These are phyloP conservation scores for Ophiobolus disseminans DNA, from an alignment of 2,329 filamentous ascomycete species.

Conservation along the genomic window DNA sequence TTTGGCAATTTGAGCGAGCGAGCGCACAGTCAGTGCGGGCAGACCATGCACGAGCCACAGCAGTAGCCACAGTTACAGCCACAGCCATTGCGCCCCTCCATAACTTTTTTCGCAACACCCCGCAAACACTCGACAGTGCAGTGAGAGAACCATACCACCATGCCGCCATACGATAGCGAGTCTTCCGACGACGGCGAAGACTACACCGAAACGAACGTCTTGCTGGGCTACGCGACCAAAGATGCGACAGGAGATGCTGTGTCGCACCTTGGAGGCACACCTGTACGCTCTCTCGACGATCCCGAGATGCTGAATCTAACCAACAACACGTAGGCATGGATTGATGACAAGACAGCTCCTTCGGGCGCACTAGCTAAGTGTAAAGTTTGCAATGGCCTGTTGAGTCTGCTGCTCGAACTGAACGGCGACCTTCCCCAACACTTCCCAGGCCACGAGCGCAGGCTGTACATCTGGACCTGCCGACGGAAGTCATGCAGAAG, in stretches of 20 bases:
- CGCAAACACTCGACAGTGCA: background rate
- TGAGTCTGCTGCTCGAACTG: slow-evolving; percentile 86
- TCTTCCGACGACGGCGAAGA: slow-evolving; percentile 72
- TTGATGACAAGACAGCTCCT: slow-evolving; percentile 73
- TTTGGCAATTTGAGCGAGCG: slow-evolving; percentile 24
- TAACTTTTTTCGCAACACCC: slow-evolving; percentile 2
- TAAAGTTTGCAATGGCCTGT: slow-evolving; percentile 82
- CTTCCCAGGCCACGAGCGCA: slow-evolving; percentile 85
- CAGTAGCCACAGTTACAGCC: background rate
- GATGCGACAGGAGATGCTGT: slow-evolving; percentile 81
- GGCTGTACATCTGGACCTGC: slow-evolving; percentile 87
- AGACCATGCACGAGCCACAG: slow-evolving; percentile 11
- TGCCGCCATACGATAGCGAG: slow-evolving; percentile 87
- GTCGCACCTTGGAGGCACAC: slow-evolving; percentile 85
- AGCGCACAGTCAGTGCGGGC: slow-evolving; percentile 21
- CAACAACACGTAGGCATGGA: slow-evolving; percentile 70
- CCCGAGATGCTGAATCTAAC: background rate
- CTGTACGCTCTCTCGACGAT: slow-evolving; percentile 65
- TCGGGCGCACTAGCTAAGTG: slow-evolving; percentile 82
- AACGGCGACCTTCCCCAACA: slow-evolving; percentile 87
- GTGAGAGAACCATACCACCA: slow-evolving; percentile 42
- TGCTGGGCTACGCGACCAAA: slow-evolving; percentile 86
- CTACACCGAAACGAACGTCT: slow-evolving; percentile 82
- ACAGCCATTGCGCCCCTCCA: slow-evolving; percentile 1
- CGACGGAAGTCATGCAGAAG: slow-evolving; percentile 78